Evolutionary conservation across 371 early-diverging fungal species (phyloP).

Genomic region (Mortierella sp.): DNA sequence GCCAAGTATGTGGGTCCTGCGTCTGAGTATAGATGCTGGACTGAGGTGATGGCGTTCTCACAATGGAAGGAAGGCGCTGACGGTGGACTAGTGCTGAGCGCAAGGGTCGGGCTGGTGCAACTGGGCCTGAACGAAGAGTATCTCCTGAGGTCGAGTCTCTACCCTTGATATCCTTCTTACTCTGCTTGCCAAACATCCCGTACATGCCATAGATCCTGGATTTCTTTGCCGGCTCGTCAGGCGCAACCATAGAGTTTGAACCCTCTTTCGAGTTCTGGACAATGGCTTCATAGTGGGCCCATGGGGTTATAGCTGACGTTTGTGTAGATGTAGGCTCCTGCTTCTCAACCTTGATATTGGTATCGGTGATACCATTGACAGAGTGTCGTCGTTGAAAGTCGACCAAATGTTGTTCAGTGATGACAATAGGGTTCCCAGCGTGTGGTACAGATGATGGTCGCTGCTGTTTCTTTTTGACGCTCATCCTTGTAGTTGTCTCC

Average conservation of each 20-base stretch:
- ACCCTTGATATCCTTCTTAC: slow-evolving; percentile 20
- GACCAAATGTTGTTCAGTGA: slow-evolving; percentile 19
- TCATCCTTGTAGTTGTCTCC: slow-evolving; percentile 8
- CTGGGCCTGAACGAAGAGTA: background rate
- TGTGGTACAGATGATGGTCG: slow-evolving; percentile 42
- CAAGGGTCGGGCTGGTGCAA: slow-evolving; percentile 7
- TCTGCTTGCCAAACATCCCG: slow-evolving; percentile 29
- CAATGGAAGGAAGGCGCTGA: slow-evolving; percentile 13
- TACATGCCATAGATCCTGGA: slow-evolving; percentile 34
- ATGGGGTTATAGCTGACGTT: no score
- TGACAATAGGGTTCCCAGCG: slow-evolving; percentile 22
- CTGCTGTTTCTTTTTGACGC: slow-evolving; percentile 25
- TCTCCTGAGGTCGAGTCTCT: background rate
- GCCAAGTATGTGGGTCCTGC: background rate
- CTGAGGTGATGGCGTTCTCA: slow-evolving; percentile 6
- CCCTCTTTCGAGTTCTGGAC: no score
- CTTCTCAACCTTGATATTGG: background rate
- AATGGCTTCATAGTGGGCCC: no score
- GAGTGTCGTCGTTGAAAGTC: slow-evolving; percentile 36
- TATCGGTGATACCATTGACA: slow-evolving; percentile 24
- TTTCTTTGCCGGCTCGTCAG: slow-evolving; percentile 2
- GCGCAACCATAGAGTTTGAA: no score
- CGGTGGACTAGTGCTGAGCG: slow-evolving; percentile 14
- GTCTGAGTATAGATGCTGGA: slow-evolving; percentile 23
- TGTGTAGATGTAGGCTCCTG: slow-evolving; percentile 2